Conservation (phyloP, 345 rosid genomes). For the Euphorbia tirucalli region DNA sequence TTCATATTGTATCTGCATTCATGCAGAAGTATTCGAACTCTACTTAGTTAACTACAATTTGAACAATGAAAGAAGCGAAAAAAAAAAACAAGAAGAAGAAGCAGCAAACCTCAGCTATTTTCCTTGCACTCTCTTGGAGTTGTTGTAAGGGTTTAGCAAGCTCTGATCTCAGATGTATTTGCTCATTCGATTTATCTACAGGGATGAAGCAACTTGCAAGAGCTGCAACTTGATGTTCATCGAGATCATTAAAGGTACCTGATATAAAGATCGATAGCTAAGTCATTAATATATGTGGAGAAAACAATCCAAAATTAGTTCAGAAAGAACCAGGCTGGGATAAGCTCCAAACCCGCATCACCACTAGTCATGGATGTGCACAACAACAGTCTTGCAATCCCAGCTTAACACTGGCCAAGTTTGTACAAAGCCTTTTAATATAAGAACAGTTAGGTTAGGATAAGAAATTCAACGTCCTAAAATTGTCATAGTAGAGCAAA, state of each 20-base stretch:
- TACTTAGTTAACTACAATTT: constrained; percentile 6
- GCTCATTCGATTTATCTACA: constrained; percentile 89
- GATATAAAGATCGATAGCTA: constrained; percentile 17
- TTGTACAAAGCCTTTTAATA: background rate
- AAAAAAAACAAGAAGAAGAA: background rate
- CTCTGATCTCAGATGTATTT: constrained; percentile 78
- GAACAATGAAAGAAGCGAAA: background rate
- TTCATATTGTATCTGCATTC: constrained; percentile 83
- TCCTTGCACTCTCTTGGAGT: constrained; percentile 94
- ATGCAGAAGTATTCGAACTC: constrained; percentile 10
- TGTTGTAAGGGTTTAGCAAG: constrained; percentile 90
- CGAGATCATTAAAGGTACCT: constrained; percentile 96
- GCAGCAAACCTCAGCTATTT: constrained; percentile 77
- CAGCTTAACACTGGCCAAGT: background rate
- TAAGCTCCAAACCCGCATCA: constrained; percentile 7
- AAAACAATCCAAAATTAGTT: background rate
- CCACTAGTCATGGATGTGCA: background rate
- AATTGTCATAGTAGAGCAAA: background rate
- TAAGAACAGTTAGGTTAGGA: background rate
- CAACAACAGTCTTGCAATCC: background rate
- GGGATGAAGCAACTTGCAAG: constrained; percentile 99
- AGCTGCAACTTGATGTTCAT: constrained; percentile 95
- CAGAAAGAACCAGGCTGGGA: constrained; percentile 6
- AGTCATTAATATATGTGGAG: constrained; percentile 14
- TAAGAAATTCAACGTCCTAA: background rate